Evolutionary conservation across 306 rosid species (phyloP), one percentile per base, ranked within the genome.

Genomic region (Crataegus laevigata): DNA sequence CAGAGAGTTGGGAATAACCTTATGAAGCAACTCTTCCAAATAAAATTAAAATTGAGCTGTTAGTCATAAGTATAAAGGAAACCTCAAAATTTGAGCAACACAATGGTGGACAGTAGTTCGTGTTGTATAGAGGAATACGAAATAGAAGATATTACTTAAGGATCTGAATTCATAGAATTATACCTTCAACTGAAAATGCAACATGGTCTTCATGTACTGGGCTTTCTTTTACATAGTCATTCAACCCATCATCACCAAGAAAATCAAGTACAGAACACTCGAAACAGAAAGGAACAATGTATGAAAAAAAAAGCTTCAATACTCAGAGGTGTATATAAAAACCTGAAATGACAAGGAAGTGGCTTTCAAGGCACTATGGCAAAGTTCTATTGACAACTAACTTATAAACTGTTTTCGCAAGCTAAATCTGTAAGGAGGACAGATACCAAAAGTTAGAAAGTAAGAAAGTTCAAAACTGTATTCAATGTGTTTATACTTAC

Each of bases 121-220:
- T 15, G 11, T 12, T 25, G 24, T 26, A 61, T 11, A 51, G 8
- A 45, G 2, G 47, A 51, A 72, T 64, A 47, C 32, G 3, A 34
- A 12, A 6, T 52, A 52, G 32, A 40, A 51, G 18, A 22, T 69
- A 74, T 65, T 63, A 63, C 67, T 64, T 11, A 24, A 60, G 17
- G 51, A 32, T 21, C 1, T 52, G 75, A 55, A 34, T 45, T 34
- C 38, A 14, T n/a, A 72, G 42, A 59, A 38, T 47, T 38, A 74
- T 81, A 94, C 97, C 98, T 77, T 90, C 89, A 68, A 91, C 89
- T 74, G 97, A 94, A 87, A 94, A 89, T 76, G 98, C 89, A 83
- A 90, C 96, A 79, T 94, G 98, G 74, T 84, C 91, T 90, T 94
- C 98, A 25, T 77, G 83, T 63, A 81, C 83, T 1, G 86, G 89